These are phyloP conservation scores for Fusarium fujikuroi DNA, from an alignment of 2,329 filamentous ascomycete species.

Conservation along the genomic window DNA sequence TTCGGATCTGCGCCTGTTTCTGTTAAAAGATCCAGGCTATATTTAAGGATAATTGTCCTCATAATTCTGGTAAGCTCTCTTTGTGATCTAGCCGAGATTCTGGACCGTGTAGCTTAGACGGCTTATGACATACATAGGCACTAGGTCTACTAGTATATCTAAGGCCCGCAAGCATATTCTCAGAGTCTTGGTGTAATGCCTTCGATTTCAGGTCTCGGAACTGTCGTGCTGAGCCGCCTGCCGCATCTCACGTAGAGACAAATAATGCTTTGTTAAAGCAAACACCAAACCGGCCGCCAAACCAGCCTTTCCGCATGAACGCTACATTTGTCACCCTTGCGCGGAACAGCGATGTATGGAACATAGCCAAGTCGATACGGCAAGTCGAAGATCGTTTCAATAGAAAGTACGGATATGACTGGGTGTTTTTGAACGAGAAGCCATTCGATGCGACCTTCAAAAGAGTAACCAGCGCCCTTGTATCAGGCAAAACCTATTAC, in stretches of 20 bases:
- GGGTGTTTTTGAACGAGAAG: not conserved
- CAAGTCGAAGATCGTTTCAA: not conserved
- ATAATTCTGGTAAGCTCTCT: not conserved
- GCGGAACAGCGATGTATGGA: not conserved
- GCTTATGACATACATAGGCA: not conserved
- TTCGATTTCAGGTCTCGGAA: not conserved
- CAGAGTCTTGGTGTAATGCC: not conserved
- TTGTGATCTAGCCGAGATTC: rapidly evolving
- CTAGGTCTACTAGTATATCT: not conserved
- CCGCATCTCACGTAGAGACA: not conserved
- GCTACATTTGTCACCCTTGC: not conserved
- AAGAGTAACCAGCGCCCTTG: not conserved
- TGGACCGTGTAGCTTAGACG: not conserved
- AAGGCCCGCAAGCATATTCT: not conserved
- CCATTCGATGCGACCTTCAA: not conserved
- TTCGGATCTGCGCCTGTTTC: not conserved
- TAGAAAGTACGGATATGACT: not conserved
- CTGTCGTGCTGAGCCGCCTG: not conserved
- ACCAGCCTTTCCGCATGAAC: not conserved
- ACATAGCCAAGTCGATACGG: not conserved
- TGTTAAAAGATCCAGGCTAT: not conserved
- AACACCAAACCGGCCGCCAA: not conserved
- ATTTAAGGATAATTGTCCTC: not conserved
- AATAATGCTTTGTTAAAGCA: not conserved
- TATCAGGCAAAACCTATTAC: not conserved